Evolutionary conservation across 805 yeast genomes (phyloP).

Genomic region (Starmerella vitae): DNA sequence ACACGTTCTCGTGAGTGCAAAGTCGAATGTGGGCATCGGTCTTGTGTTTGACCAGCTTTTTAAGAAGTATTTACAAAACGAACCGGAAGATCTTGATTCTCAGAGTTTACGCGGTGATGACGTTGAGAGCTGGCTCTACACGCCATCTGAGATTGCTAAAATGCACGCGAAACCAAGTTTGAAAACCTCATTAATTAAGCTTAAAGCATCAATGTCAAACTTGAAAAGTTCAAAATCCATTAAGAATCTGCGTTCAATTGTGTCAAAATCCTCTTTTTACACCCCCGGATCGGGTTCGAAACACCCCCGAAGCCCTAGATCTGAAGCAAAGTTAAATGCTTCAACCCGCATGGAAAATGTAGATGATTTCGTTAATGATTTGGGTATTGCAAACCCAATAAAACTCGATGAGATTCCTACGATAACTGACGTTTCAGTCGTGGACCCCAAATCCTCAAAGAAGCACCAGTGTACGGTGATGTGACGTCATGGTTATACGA

Average conservation of each 20-base stretch:
- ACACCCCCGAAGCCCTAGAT: not conserved
- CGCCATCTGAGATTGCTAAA: constrained; percentile 8
- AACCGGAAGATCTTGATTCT: constrained; percentile 10
- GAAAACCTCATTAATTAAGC: constrained; percentile 12
- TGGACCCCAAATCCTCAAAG: too few species aligned
- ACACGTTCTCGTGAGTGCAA: constrained; percentile 88
- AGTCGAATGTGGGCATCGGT: constrained; percentile 75
- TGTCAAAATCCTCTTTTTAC: constrained; percentile 10
- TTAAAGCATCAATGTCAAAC: constrained; percentile 16
- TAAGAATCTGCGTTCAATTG: constrained; percentile 12
- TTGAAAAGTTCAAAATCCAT: constrained; percentile 14
- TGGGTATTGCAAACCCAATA: not conserved
- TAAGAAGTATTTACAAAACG: constrained; percentile 40
- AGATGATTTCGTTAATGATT: not conserved
- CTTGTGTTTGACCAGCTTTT: constrained; percentile 83
- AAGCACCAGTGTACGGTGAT: too few species aligned
- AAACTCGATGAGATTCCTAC: not conserved
- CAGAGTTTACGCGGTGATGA: constrained; percentile 10
- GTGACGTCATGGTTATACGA: too few species aligned
- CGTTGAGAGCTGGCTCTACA: constrained; percentile 13
- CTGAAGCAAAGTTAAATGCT: not conserved
- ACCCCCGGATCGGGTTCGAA: not conserved
- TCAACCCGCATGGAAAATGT: not conserved
- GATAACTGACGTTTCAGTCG: constrained; percentile 1
- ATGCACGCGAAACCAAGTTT: constrained; percentile 9